phyloP scores from a whole-genome alignment of 495 filamentous ascomycete genomes.

The Lasiosphaeriaceae sp. region DNA sequence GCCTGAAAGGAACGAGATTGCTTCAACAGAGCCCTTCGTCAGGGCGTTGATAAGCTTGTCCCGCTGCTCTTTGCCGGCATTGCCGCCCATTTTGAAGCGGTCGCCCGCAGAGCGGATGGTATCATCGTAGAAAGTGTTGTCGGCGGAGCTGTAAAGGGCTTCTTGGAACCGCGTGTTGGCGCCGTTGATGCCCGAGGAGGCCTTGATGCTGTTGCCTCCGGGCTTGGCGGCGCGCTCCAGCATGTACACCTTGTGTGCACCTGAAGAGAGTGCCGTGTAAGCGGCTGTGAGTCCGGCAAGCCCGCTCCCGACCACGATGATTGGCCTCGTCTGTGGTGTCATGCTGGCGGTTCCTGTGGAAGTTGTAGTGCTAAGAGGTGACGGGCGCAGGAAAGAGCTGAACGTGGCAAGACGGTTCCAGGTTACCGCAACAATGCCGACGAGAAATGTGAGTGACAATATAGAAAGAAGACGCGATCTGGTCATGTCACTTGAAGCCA shows the following conservation, averaged over 20 bases:
- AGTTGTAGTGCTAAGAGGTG: background rate
- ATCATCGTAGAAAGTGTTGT: constrained; percentile 48
- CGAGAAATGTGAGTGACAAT: background rate
- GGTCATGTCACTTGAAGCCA: too few species aligned
- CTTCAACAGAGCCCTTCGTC: constrained; percentile 34
- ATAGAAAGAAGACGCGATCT: background rate
- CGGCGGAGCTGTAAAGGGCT: constrained; percentile 13
- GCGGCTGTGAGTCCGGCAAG: constrained; percentile 51
- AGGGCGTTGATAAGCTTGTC: constrained; percentile 42
- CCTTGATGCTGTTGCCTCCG: constrained; percentile 61
- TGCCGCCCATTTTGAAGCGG: constrained; percentile 10
- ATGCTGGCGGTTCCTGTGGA: background rate
- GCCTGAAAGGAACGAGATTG: constrained; percentile 51
- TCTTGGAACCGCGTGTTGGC: constrained; percentile 43
- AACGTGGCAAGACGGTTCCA: constrained; percentile 2
- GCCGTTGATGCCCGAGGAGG: constrained; percentile 60
- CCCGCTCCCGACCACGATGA: constrained; percentile 50
- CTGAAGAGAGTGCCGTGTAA: constrained; percentile 41
- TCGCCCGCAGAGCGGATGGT: constrained; percentile 47
- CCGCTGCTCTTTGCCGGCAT: constrained; percentile 16
- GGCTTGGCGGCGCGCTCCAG: constrained; percentile 53
- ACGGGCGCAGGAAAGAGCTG: background rate
- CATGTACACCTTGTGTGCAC: constrained; percentile 40
- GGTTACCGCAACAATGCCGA: background rate
- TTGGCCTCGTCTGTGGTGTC: constrained; percentile 8